These are phyloP conservation scores for Annulohypoxylon moriforme DNA, from an alignment of 495 filamentous ascomycete species.

Conservation along the genomic window DNA sequence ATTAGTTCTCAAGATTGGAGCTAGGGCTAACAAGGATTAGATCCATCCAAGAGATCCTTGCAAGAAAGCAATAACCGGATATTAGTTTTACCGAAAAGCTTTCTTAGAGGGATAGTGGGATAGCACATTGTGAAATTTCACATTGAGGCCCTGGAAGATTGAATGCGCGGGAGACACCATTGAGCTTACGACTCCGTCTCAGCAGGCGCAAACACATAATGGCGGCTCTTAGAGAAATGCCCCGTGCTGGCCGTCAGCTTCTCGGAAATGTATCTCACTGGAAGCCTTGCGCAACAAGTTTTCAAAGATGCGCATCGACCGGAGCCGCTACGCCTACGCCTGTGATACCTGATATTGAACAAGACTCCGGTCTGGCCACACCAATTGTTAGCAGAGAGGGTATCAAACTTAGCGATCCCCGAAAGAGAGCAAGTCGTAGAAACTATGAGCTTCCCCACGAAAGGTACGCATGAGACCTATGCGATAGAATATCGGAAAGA, in stretches of 20 bases:
- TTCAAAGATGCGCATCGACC: slow-evolving; percentile 54
- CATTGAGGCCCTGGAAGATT: slow-evolving; percentile 10
- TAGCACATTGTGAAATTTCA: slow-evolving; percentile 32
- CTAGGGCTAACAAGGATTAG: neutral
- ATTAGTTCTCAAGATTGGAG: neutral
- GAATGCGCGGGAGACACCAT: slow-evolving; percentile 26
- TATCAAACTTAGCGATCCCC: slow-evolving; percentile 52
- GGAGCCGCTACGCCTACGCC: slow-evolving; percentile 40
- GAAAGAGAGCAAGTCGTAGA: slow-evolving; percentile 58
- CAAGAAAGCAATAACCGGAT: slow-evolving; percentile 1
- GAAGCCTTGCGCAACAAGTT: slow-evolving; percentile 34
- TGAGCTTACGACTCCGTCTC: slow-evolving; percentile 18
- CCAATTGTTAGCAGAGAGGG: slow-evolving; percentile 50
- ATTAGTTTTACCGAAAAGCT: slow-evolving; percentile 23
- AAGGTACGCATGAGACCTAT: slow-evolving; percentile 44
- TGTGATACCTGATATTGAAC: slow-evolving; percentile 53
- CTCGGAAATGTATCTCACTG: slow-evolving; percentile 34
- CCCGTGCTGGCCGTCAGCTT: slow-evolving; percentile 42
- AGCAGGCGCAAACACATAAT: slow-evolving; percentile 28
- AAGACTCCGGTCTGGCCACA: slow-evolving; percentile 49
- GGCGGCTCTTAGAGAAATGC: slow-evolving; percentile 45
- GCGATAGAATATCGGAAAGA: neutral
- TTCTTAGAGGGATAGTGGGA: slow-evolving; percentile 13
- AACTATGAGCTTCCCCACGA: slow-evolving; percentile 52
- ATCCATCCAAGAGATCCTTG: neutral